Evolutionary conservation across 1,284 basidiomycete species (phyloP).

Genomic region (Sanguinoderma infundibulare): DNA sequence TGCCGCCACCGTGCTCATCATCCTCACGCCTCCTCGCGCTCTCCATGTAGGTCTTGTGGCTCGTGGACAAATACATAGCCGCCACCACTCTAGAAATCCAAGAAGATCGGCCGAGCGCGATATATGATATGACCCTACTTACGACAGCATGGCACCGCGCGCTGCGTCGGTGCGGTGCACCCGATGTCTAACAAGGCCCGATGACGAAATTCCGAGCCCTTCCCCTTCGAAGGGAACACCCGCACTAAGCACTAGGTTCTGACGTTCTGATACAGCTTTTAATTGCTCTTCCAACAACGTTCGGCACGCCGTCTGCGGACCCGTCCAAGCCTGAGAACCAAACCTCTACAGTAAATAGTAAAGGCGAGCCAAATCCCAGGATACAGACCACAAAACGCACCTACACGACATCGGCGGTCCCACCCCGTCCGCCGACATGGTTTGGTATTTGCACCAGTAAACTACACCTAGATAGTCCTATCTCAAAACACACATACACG

Average conservation of each 20-base stretch:
- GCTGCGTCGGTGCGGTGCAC: not conserved
- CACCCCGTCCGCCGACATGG: not conserved
- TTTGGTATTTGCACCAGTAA: not conserved
- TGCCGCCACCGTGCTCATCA: too few relatives aligned
- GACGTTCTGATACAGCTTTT: not conserved
- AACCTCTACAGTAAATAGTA: too few relatives aligned
- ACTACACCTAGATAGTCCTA: slow-evolving; percentile 3
- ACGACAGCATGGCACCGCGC: not conserved
- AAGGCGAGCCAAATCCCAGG: not conserved
- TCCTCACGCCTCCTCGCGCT: not conserved
- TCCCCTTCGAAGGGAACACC: too few relatives aligned
- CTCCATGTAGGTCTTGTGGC: not conserved
- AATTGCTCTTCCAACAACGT: not conserved
- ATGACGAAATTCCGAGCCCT: not conserved
- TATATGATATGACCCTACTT: not conserved
- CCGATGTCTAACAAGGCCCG: not conserved
- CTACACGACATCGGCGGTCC: not conserved
- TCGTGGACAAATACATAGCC: not conserved
- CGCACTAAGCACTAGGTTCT: not conserved
- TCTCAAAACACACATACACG: not conserved
- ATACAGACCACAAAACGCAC: too few relatives aligned
- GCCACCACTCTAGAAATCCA: not conserved
- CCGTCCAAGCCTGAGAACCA: not conserved
- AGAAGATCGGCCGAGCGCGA: not conserved
- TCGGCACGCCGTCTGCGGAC: not conserved